These are phyloP conservation scores for Neurospora sp. DNA, from an alignment of 495 filamentous ascomycete genomes.

Conservation along the genomic window DNA sequence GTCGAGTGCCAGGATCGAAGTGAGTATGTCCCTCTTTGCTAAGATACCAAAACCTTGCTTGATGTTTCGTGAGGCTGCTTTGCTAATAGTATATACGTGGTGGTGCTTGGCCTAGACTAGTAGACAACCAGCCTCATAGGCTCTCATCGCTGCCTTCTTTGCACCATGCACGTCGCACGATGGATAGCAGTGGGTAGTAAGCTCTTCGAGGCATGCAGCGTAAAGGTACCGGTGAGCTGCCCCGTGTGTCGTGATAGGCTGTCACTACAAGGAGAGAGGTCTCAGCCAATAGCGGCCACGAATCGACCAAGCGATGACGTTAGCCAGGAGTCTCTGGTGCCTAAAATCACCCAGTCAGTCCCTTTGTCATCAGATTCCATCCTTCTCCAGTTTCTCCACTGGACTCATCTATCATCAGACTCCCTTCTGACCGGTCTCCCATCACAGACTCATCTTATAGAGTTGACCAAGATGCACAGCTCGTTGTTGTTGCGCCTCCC, in stretches of 20 bases:
- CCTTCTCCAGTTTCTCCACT: background rate
- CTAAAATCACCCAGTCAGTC: background rate
- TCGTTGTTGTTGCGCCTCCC: background rate
- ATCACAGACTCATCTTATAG: background rate
- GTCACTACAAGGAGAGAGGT: background rate
- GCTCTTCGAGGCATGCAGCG: background rate
- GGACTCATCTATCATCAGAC: background rate
- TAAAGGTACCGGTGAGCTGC: background rate
- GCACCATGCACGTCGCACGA: background rate
- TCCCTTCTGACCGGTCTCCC: background rate
- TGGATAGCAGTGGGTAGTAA: background rate
- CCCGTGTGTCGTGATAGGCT: background rate
- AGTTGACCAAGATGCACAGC: background rate
- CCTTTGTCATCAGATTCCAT: background rate
- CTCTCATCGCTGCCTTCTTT: background rate
- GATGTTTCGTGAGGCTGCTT: background rate
- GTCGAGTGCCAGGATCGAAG: background rate
- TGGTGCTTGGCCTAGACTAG: too few relatives aligned
- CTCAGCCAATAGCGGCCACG: background rate
- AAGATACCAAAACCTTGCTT: background rate
- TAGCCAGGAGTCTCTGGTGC: background rate
- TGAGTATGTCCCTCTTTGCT: background rate
- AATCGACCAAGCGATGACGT: background rate
- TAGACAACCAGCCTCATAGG: too few relatives aligned
- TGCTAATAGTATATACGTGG: background rate